Evolutionary conservation across 2,329 filamentous ascomycete species (phyloP), one percentile per base, ranked within the genome.

Genomic region (Fusarium pseudoanthophilum): DNA sequence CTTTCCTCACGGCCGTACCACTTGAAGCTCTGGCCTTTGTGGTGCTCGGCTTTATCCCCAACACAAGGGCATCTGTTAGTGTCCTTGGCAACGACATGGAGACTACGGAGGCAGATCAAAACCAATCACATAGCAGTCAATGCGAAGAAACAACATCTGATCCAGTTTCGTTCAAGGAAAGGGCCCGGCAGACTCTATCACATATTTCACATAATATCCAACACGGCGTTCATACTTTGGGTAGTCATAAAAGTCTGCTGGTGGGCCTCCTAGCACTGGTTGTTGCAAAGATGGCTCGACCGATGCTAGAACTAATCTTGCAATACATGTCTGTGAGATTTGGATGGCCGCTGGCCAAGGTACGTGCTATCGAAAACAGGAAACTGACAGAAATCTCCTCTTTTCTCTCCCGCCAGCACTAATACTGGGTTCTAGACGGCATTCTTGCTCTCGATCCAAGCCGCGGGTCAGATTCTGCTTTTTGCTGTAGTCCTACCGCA

Each of bases 261-360:
- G 13, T 43, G 1, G 58, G 58, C 28, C 58, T 55, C 8, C 18
- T 55, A n/a, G 24, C 37, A 9, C 34, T 55, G 15, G 30, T 55
- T 2, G 58, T 55, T 15, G 58, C 58, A 4, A 60, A 60, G 40
- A 60, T 60, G 58, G 46, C 58, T 20, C 58, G 48, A 1, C 48
- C 58, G 4, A 55, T 60, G 58, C 58, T 60, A 20, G 48, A 60
- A 28, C 15, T 60, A 2, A 60, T 60, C 28, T 36, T 60, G 15
- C 58, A 55, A 24, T 55, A 60, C 48, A 55, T 60, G 58, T 60
- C 58, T n/a, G 58, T 60, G 28, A 55, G 58, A 24, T 60, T 60
- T 24, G 37, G n/a, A 15, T 60, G 46, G 58, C 36, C 46, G 3
- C 2, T 60, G 4, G 36, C 48, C 20, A 55, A 55, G 48, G 58